Percentiles rank a stretch among this genome's conserved stretches.
Conservation (phyloP, 2,329 filamentous ascomycete genomes). For the Apiospora koreana region DNA sequence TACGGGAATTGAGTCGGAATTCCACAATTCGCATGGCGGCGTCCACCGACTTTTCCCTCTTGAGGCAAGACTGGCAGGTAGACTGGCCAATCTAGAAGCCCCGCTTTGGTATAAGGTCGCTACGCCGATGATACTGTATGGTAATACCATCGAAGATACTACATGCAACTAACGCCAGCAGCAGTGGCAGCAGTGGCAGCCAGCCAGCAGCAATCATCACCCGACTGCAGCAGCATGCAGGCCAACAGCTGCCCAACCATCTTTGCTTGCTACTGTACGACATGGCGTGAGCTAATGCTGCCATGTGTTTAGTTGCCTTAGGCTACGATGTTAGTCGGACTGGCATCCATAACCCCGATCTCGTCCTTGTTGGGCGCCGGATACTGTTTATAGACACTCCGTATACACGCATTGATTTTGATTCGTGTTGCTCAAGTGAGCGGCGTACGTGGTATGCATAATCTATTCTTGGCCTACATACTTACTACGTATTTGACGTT, state of each 20-base stretch:
- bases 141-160: too few species aligned
- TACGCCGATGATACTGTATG: neutral
- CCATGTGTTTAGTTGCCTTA: neutral
- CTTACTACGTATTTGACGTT: neutral
- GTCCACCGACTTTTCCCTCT: slow-evolving; percentile 9
- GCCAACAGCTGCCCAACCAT: too few species aligned
- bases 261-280: neutral
- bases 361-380: neutral
- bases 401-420: neutral
- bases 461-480: neutral
- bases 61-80: neutral
- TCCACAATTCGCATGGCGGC: neutral
- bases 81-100: neutral
- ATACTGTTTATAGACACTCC: neutral
- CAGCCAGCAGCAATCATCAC: too few species aligned
- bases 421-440: neutral
- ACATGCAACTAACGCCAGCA: too few species aligned
- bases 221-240: too few species aligned
- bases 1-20: neutral
- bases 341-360: neutral
- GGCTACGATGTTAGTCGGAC: neutral
- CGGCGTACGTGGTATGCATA: too few species aligned
- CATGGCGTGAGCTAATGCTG: neutral
- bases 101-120: neutral
- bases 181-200: too few species aligned